Evolutionary conservation across 306 rosid genomes (phyloP), one percentile per base, ranked within the genome.

Genomic region (Vigna reflexopilosa): DNA sequence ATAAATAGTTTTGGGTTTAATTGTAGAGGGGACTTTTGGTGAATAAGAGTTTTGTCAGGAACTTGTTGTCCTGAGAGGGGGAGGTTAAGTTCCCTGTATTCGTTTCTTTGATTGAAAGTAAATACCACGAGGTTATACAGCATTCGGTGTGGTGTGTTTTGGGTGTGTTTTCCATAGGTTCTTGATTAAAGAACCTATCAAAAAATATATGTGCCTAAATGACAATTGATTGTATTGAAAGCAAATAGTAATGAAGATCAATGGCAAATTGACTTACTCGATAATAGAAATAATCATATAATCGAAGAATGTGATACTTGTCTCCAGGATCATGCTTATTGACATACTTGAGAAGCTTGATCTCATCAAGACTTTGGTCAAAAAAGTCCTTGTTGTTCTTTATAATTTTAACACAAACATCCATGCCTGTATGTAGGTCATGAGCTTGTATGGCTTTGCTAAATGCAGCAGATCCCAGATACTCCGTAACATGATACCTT

Each of bases 361-460:
- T 93, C 91, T 90, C 97, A 74, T 93, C 97, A 74, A 93, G 96
- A 77, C 96, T 93, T 83, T 93, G 97, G 84, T 93, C 96, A 86
- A 93, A 93, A 70, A 93, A 93, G 77, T 93, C 97, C 79, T 93
- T 93, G 96, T 93, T 93, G 92, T 93, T 93, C 90, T 93, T 93
- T 80, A 93, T 93, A 70, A 93, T 89, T 86, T 93, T 93, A 58
- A 93, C 89, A 82, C 97, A 93, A 36, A 93, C 96, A 85, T 93
- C 97, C 93, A 93, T 87, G 84, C 96, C 93, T 4, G 96, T 92
- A 70, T 92, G 97, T 76, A 90, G 84, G 69, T 93, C 97, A 86
- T 93, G 97, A 40, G 97, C 97, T 81, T 93, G 97, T 62, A 93
- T 89, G 68, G 97, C 97, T 87, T 93, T 93, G 83, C 97, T 93